Evolutionary conservation across 2,329 filamentous ascomycete genomes (phyloP), one percentile per base, ranked within the genome.

Genomic region (Hypoxylon sp.): DNA sequence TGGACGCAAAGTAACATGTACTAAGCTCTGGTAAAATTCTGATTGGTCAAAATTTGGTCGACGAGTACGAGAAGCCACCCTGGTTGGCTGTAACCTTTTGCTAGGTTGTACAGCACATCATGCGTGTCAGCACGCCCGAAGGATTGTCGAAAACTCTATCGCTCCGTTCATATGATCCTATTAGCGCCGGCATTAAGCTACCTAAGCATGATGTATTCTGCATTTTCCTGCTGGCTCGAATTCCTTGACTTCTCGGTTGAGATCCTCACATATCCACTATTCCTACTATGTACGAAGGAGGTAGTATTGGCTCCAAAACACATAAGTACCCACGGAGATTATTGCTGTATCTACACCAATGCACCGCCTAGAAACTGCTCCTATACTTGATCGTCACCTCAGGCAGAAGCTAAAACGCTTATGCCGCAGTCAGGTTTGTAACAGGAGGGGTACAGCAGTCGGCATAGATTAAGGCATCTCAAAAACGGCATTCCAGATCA

Each of bases 81-180:
- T 50, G 46, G 55, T 50, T 59, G 44, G 33, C 31, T 37, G 29
- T 8, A 24, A 59, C 33, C 24, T 5, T 22, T 22, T 29, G 44
- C 5, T n/a, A 22, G 44, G 42, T 29, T 31, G 44, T 59, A 39
- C 46, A n/a, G 44, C 44, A 58, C 31, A n/a, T 26, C 31, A 50
- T 59, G 55, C 44, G 55, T 50, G 29, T 50, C 55, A 59, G 55
- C 44, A 39, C 33, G 4, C 31, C 14, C 37, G 55, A 59, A 58
- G 54, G 54, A 59, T 58, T 48, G 29, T 59, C 19, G n/a, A 59
- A 58, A 50, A 59, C 55, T 46, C 29, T 39, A 59, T 17, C 39
- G 55, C 10, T 24, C 55, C 39, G 17, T 44, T 17, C 31, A 39
- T 50, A 50, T 29, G 55, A 50, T 48, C 44, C 13, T 14, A 48